Conservation (phyloP, 306 rosid genomes). For the Myrica gale region DNA sequence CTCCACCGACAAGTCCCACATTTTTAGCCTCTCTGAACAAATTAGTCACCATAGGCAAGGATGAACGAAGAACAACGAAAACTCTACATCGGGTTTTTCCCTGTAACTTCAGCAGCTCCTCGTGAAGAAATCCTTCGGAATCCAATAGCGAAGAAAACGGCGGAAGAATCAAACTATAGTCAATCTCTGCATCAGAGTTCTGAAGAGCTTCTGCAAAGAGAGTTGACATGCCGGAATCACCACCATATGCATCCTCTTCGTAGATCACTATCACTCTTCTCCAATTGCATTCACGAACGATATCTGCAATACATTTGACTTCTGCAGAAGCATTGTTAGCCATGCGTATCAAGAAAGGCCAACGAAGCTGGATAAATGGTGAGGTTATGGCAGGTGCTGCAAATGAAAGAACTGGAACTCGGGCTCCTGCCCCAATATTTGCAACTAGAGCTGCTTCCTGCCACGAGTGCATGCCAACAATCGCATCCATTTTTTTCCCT, state of each 20-base stretch:
- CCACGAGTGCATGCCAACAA: constrained; percentile 57
- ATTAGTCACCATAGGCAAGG: constrained; percentile 51
- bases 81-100: constrained; percentile 36
- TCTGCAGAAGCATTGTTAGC: constrained; percentile 32
- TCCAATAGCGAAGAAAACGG: constrained; percentile 37
- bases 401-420: constrained; percentile 50
- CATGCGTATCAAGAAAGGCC: constrained; percentile 59
- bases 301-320: constrained; percentile 49
- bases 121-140: constrained; percentile 44
- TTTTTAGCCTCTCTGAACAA: constrained; percentile 54
- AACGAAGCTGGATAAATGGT: constrained; percentile 32
- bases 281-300: constrained; percentile 31
- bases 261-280: constrained; percentile 46
- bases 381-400: constrained; percentile 38
- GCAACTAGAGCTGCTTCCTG: constrained; percentile 58
- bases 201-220: constrained; percentile 58
- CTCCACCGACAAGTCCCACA: constrained; percentile 44
- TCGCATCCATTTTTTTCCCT: constrained; percentile 32
- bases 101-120: constrained; percentile 42
- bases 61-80: constrained; percentile 54
- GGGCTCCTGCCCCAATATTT: constrained; percentile 39
- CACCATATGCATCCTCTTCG: constrained; percentile 44
- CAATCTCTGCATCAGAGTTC: constrained; percentile 41
- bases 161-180: constrained; percentile 50
- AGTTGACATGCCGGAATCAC: constrained; percentile 43